Percentiles rank a stretch among this genome's conserved stretches.
These are phyloP conservation scores for Cochlearia excelsa DNA, from an alignment of 345 rosid genomes.

Conservation along the genomic window DNA sequence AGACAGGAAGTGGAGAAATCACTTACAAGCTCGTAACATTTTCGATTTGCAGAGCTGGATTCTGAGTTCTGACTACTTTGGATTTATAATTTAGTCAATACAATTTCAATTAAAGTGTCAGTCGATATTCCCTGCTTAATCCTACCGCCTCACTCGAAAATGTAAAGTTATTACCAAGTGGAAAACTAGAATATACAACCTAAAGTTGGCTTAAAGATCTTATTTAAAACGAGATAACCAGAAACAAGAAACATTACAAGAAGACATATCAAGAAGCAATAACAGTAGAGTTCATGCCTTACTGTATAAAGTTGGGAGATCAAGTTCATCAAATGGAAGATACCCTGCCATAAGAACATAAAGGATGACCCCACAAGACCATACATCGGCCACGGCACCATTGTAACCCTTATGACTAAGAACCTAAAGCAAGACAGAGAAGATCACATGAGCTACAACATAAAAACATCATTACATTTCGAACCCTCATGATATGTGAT, in stretches of 20 bases:
- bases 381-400: constrained; percentile 91
- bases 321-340: constrained; percentile 98
- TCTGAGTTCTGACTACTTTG: too few species aligned
- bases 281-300: constrained; percentile 60
- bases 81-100: not conserved
- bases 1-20: constrained; percentile 3
- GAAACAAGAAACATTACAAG: constrained; percentile 12
- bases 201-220: too few species aligned
- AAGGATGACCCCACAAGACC: constrained; percentile 97
- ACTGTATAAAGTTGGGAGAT: constrained; percentile 85
- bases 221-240: not conserved
- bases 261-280: constrained; percentile 16
- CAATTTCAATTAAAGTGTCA: not conserved
- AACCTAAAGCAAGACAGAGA: constrained; percentile 51
- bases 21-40: constrained; percentile 5
- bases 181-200: too few species aligned
- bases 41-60: too few species aligned
- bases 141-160: too few species aligned
- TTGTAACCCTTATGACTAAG: constrained; percentile 93
- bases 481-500: not conserved
- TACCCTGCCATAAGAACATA: constrained; percentile 92
- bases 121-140: constrained; percentile 1
- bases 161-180: too few species aligned
- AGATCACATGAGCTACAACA: constrained; percentile 7
- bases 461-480: not conserved